Conservation (phyloP, 2,329 filamentous ascomycete species). For the Ophiocordyceps camponoti-rufipedis region DNA sequence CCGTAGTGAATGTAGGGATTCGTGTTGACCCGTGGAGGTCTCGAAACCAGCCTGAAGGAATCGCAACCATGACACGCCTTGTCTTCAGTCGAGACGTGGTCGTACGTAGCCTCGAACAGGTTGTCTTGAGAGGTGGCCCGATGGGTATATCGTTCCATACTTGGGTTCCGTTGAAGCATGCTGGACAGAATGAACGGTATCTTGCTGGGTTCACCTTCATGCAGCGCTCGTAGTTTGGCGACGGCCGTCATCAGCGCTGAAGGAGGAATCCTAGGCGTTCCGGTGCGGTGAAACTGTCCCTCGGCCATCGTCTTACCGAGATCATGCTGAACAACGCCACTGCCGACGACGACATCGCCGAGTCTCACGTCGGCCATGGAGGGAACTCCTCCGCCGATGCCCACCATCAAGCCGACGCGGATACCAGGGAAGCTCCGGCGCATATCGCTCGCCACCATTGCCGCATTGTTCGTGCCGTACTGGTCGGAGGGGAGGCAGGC, state of each 20-base stretch:
- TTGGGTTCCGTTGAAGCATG: background rate
- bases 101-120: background rate
- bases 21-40: too few relatives aligned
- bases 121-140: background rate
- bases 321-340: conserved; percentile 8
- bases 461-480: conserved; percentile 3
- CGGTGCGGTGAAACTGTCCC: conserved; percentile 1
- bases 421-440: conserved; percentile 11
- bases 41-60: too few relatives aligned
- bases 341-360: conserved; percentile 8
- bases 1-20: conserved; percentile 7
- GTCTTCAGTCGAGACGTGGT: background rate
- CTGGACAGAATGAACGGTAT: background rate
- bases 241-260: background rate
- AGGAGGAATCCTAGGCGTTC: conserved; percentile 4
- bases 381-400: conserved; percentile 13
- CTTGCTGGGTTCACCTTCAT: background rate
- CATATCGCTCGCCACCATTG: conserved; percentile 10
- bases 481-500: conserved; percentile 2
- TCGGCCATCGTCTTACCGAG: conserved; percentile 5
- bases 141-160: background rate
- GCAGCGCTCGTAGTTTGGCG: background rate
- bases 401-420: conserved; percentile 5
- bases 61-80: background rate
- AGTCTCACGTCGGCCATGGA: conserved; percentile 13